Base-by-base conservation (phyloP, 2,329 filamentous ascomycete species). In the Aspergillus piperis region DNA sequence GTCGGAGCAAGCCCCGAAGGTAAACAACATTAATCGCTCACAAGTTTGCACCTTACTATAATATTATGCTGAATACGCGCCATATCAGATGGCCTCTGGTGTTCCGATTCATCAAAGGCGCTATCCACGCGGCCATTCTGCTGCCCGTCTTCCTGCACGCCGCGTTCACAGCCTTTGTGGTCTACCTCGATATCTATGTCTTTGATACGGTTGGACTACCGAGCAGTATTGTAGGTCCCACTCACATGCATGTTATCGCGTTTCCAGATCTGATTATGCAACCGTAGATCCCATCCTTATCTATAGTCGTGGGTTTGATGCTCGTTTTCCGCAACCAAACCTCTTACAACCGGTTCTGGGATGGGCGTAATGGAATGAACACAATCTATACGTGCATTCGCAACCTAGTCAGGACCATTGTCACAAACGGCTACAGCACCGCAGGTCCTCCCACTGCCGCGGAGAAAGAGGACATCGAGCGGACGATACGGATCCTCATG, bases 241-340 rank as follows among this genome's bases (percentile, higher is more conserved):
- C 48, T n/a, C 15, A 42, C 8, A 13, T 54, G 19, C 13, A 19
- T 38, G 11, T 15, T 30, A 11, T 44, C 2, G 13, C 25, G 25
- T 21, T 13, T 36, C 7, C 17, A 30, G 17, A 27, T 44, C 41
- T 30, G 47, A 30, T 30, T 8, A 47, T 2, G 21, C 10, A 32
- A 51, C 32, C 7, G 21, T 62, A 82, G 81, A 82, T 88, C 48
- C 86, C 86, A 2, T 84, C 82, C 13, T 76, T 89, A 1, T 86
- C 83, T 36, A 89, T 89, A 58, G 86, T 89, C 54, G 86, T 89
- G 2, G 86, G 86, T 67, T 72, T 89, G 42, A 88, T 89, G 82
- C 84, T 89, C 59, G 86, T 89, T 27, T 88, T 89, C 75, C 82
- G 86, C 39, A 88, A 89, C 66, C 81, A 83, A 64, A 88, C 86